Conservation (phyloP, 73 alveolate genomes). For the Durusdinium trenchii region DNA sequence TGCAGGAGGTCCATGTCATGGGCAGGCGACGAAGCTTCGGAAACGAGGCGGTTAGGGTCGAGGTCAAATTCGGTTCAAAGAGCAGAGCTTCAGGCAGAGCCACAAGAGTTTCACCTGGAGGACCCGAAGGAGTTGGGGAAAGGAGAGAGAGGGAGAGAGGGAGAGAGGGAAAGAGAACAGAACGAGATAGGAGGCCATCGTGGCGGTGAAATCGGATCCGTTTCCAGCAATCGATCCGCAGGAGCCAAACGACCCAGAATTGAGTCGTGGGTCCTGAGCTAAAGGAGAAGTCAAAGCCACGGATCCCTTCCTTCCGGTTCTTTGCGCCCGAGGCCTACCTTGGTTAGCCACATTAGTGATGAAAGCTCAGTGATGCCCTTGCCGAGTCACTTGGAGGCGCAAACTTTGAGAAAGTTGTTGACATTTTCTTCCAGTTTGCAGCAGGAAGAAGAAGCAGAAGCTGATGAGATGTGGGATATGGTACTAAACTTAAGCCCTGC, state of each 20-base stretch:
- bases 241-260: constrained; percentile 25
- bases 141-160: not conserved
- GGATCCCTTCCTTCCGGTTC: not conserved
- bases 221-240: no score
- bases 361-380: constrained; percentile 69
- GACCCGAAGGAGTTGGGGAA: no score
- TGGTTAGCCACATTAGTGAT: constrained; percentile 49
- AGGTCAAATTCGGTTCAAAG: not conserved
- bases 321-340: not conserved
- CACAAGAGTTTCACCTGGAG: constrained; percentile 48
- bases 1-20: constrained; percentile 75
- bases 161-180: not conserved
- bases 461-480: constrained; percentile 94
- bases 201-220: no score
- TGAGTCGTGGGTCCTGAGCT: constrained; percentile 10
- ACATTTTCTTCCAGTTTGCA: not conserved
- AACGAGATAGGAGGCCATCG: no score
- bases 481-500: not conserved
- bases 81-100: not conserved
- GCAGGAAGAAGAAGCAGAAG: constrained; percentile 86
- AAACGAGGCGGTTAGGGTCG: not conserved
- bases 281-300: not conserved
- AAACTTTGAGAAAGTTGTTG: not conserved
- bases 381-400: constrained; percentile 41
- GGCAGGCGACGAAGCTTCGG: constrained; percentile 82